phyloP scores from a whole-genome alignment of 1,139 yeast species.

The Nakaseomyces glabratus region DNA sequence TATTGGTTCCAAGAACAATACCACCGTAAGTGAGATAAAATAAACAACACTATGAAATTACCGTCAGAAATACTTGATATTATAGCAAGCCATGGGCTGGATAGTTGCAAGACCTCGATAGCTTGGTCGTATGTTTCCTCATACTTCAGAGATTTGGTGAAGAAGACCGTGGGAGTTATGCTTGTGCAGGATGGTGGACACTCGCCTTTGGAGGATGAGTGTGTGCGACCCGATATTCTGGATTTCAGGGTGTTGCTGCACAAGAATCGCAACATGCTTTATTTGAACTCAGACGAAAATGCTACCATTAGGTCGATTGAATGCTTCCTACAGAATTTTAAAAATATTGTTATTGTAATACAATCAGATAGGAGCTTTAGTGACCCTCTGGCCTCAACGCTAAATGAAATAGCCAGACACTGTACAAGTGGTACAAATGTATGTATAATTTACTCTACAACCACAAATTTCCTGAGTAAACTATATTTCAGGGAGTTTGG shows the following conservation, averaged over 20 bases:
- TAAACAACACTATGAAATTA: slow-evolving; percentile 10
- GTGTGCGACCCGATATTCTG: slow-evolving; percentile 1
- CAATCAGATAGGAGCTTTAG: slow-evolving; percentile 14
- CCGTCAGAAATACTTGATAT: slow-evolving; percentile 15
- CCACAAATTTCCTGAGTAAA: slow-evolving; percentile 21
- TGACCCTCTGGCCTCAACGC: slow-evolving; percentile 11
- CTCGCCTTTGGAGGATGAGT: slow-evolving; percentile 3
- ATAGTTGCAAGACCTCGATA: slow-evolving; percentile 14
- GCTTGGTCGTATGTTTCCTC: slow-evolving; percentile 15
- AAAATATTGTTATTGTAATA: slow-evolving; percentile 11
- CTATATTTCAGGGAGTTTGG: slow-evolving; percentile 22
- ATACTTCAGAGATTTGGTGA: slow-evolving; percentile 12
- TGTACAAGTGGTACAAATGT: slow-evolving; percentile 14
- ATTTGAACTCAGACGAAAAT: slow-evolving; percentile 10
- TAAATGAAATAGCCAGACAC: slow-evolving; percentile 14
- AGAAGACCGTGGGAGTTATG: slow-evolving; percentile 11
- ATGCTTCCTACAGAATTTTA: slow-evolving; percentile 9
- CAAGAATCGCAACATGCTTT: slow-evolving; percentile 9
- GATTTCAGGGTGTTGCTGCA: slow-evolving; percentile 11
- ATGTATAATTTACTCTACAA: slow-evolving; percentile 21
- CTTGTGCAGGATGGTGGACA: slow-evolving; percentile 13
- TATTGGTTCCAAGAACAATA: too few species aligned
- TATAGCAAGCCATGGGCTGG: slow-evolving; percentile 13
- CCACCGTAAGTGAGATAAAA: too few species aligned
- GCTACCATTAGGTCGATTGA: slow-evolving; percentile 1